Evolutionary conservation across 2,329 filamentous ascomycete genomes (phyloP).

Genomic region (Macrophomina phaseolina): DNA sequence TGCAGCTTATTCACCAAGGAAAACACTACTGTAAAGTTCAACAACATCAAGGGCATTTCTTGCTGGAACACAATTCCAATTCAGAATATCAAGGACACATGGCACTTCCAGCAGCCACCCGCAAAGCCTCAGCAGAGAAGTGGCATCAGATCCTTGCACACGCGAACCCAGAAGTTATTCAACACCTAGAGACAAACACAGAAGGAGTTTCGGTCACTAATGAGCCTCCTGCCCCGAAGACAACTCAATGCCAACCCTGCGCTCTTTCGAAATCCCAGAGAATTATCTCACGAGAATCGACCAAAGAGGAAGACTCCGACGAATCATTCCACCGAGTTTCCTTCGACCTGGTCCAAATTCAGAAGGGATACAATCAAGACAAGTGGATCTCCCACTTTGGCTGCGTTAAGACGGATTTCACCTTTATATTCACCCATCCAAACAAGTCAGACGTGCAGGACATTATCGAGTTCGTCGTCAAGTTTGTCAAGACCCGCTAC

Average conservation of each 20-base stretch:
- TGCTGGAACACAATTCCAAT: not conserved
- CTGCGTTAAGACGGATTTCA: not conserved
- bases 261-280: not conserved
- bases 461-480: not conserved
- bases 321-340: not conserved
- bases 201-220: not conserved
- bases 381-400: conserved; percentile 7
- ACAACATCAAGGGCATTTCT: not conserved
- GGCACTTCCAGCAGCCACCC: not conserved
- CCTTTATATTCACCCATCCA: not conserved
- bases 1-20: not conserved
- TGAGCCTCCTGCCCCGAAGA: not conserved
- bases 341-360: conserved; percentile 5
- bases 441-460: not conserved
- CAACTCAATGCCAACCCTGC: not conserved
- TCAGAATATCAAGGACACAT: not conserved
- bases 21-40: conserved; percentile 5
- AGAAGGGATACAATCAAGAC: not conserved
- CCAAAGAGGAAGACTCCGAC: not conserved
- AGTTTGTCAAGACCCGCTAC: not conserved
- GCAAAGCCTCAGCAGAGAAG: not conserved
- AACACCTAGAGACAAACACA: not conserved
- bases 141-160: conserved; percentile 6
- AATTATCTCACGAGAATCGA: not conserved
- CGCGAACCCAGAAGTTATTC: not conserved